A percentile compares a stretch with the other conserved stretches of the same genome.
These are phyloP conservation scores for Tetrahymena thermophila DNA, from an alignment of 73 alveolate genomes.

Conservation along the genomic window DNA sequence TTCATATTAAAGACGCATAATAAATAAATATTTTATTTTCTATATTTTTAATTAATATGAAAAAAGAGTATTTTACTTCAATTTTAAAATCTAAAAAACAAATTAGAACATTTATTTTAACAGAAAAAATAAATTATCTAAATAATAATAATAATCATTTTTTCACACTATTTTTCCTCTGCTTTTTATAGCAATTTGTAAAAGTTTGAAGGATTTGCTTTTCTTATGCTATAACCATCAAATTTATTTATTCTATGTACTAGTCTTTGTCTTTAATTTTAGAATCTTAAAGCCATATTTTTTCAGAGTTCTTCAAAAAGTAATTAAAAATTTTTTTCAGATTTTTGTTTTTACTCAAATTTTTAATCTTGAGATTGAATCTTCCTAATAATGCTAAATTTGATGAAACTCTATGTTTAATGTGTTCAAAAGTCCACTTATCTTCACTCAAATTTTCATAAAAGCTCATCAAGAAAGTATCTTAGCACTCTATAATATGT, in stretches of 20 bases:
- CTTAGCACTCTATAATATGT: background rate
- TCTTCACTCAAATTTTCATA: background rate
- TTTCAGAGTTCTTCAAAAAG: background rate
- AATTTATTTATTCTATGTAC: background rate
- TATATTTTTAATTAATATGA: no score
- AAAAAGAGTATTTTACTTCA: no score
- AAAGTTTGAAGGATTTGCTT: background rate
- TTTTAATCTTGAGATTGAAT: background rate
- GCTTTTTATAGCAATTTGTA: background rate
- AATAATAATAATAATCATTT: no score
- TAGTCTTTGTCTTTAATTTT: background rate
- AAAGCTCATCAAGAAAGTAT: background rate
- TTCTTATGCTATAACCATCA: background rate
- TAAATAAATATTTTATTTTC: no score
- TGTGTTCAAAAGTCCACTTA: background rate
- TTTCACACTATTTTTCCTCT: background rate
- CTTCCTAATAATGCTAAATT: background rate
- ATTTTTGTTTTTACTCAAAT: background rate
- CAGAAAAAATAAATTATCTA: no score
- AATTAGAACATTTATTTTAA: no score
- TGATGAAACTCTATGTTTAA: background rate
- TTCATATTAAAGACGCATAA: no score
- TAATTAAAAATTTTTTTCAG: background rate
- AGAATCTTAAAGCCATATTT: background rate
- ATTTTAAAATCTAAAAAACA: no score